Conservation (phyloP, 2,329 filamentous ascomycete genomes). For the Cyclaneusma minus region DNA sequence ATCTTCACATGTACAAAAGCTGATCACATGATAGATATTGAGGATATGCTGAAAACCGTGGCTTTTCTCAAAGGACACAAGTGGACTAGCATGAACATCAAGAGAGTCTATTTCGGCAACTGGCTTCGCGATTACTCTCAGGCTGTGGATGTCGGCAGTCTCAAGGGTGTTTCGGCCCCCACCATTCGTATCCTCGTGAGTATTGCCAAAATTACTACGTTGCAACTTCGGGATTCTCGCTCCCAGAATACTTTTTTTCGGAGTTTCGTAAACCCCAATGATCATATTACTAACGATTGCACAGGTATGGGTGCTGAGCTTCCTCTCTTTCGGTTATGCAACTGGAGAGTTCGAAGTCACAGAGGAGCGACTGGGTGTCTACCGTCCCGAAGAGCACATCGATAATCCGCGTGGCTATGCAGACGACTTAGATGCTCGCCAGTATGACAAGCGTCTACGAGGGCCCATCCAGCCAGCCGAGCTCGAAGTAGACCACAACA, state of each 20-base stretch:
- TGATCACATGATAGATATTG: constrained; percentile 40
- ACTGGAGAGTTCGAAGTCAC: constrained; percentile 77
- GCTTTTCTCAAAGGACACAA: constrained; percentile 69
- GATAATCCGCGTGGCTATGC: constrained; percentile 76
- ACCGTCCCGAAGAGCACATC: constrained; percentile 61
- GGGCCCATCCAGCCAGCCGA: constrained; percentile 60
- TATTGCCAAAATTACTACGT: background rate
- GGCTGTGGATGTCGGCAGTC: constrained; percentile 63
- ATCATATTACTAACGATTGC: constrained; percentile 5
- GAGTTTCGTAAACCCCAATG: background rate
- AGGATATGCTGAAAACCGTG: constrained; percentile 66
- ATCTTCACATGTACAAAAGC: constrained; percentile 4
- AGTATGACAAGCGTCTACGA: constrained; percentile 67
- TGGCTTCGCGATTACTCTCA: constrained; percentile 80
- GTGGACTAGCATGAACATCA: constrained; percentile 67
- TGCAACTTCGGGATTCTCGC: background rate
- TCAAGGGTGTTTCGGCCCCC: constrained; percentile 64
- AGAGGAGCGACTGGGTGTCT: constrained; percentile 62
- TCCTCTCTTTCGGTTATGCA: constrained; percentile 72
- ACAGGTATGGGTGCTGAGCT: constrained; percentile 63
- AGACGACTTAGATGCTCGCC: constrained; percentile 71
- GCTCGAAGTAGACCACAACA: constrained; percentile 56
- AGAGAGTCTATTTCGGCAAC: constrained; percentile 72
- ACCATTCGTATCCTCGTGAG: constrained; percentile 59
- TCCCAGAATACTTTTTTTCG: no score